phyloP scores from a whole-genome alignment of 78 protist species.

The Guillardia theta region DNA sequence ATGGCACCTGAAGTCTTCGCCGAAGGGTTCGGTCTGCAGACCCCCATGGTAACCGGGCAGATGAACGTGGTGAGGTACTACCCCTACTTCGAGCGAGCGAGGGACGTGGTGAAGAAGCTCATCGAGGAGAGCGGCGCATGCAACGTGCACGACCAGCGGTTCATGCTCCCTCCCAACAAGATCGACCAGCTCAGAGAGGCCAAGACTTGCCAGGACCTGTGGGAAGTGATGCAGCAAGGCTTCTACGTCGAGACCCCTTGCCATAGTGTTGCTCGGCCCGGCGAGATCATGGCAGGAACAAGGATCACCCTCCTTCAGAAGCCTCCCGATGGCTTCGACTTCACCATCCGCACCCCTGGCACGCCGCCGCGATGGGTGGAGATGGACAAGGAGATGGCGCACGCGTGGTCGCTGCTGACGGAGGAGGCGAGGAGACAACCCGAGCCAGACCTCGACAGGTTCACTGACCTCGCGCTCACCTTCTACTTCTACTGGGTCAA shows the following conservation, averaged over 20 bases:
- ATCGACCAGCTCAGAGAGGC: not conserved
- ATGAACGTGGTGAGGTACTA: not conserved
- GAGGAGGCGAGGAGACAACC: not conserved
- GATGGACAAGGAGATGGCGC: constrained; percentile 7
- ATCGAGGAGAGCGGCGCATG: constrained; percentile 23
- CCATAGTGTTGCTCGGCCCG: constrained; percentile 6
- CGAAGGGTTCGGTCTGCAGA: not conserved
- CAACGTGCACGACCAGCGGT: constrained; percentile 28
- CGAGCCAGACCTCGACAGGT: constrained; percentile 20
- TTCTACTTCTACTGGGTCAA: constrained; percentile 18
- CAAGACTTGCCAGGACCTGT: not conserved
- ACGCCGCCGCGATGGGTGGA: constrained; percentile 26
- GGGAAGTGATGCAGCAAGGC: constrained; percentile 20
- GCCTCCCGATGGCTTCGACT: constrained; percentile 23
- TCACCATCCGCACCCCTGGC: constrained; percentile 24
- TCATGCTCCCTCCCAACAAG: not conserved
- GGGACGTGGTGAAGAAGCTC: constrained; percentile 20
- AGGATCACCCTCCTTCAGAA: constrained; percentile 2
- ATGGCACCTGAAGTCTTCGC: not conserved
- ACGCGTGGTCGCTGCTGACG: not conserved
- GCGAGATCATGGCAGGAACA: not conserved
- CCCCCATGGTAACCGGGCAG: constrained; percentile 16
- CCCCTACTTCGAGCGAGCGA: not conserved
- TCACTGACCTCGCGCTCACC: constrained; percentile 13
- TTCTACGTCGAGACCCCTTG: constrained; percentile 37